phyloP scores from a whole-genome alignment of 306 rosid genomes.

The Phaseolus lunatus region DNA sequence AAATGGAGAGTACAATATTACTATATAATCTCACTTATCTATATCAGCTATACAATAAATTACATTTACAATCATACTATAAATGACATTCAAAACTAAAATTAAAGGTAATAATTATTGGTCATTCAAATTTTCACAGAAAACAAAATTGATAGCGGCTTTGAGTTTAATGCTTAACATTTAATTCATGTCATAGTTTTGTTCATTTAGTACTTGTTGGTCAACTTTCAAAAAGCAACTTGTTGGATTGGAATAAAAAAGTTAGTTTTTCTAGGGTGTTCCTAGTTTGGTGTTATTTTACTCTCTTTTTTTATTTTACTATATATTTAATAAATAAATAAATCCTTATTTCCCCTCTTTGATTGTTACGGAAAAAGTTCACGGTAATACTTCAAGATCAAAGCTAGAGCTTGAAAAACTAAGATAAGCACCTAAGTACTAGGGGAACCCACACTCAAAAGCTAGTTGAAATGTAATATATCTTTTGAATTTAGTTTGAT shows the following conservation, averaged over 20 bases:
- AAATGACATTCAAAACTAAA: no score
- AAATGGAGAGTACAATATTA: no score
- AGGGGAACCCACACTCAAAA: neutral
- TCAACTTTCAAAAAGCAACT: neutral
- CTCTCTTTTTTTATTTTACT: neutral
- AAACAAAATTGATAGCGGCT: no score
- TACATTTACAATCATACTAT: no score
- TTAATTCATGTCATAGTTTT: neutral
- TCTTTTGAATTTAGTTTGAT: no score
- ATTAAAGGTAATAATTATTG: no score
- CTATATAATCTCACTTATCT: no score
- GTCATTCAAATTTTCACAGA: no score
- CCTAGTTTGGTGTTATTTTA: neutral
- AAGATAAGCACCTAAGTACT: neutral
- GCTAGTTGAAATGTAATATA: neutral
- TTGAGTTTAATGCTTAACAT: no score
- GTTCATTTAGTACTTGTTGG: neutral
- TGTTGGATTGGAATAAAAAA: neutral
- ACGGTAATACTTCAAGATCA: neutral
- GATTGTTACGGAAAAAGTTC: neutral
- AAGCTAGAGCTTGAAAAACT: neutral
- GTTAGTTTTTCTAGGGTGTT: neutral
- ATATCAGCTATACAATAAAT: no score
- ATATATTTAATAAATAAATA: conserved; percentile 1
- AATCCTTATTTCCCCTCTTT: neutral